Base-by-base conservation (phyloP, 495 filamentous ascomycete species). In the Penicillium argentinense region DNA sequence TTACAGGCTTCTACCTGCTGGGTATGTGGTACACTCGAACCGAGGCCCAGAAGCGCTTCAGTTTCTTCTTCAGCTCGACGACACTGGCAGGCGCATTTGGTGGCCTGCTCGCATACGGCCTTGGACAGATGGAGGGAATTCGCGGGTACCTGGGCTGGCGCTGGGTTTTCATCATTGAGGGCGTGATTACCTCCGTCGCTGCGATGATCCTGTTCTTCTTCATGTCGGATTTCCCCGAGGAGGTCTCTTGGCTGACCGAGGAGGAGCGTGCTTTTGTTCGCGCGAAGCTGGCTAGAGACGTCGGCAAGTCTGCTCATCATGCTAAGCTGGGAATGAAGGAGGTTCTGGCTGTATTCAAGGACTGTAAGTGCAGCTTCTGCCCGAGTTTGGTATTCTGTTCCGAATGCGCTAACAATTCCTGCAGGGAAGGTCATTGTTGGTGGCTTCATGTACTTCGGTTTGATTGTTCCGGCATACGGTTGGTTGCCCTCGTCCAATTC, bases 11-110 rank as follows among this genome's bases (percentile, higher is more conserved):
- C 63, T 93, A 92, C 63, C 70, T 95, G 2, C 75, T 89, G 55
- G 79, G 83, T 26, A 90, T 89, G 85, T 95, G 91, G 89, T 98
- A 98, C 56, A 84, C 84, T 47, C 82, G 91, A 21, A 72, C 70
- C 17, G 92, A 97, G 70, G 88, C 91, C 2, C 91, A 96, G 67
- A 87, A 86, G 60, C 81, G 92, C 16, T 96, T 88, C 65, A 85
- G 80, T 29, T 87, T 97, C 72, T 96, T 97, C 74, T 97, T 95
- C 75, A 76, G 75, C 51, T 86, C 82, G 3, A 92, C 91, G 1
- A 86, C 85, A 2, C 65, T 96, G 19, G 89, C 90, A 5, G 89
- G 89, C 17, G 90, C 90, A 4, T 96, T 96, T 52, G 90, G 90
- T 28, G 89, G 90, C 9, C 71, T 95, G 12, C 69, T 96, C 7